phyloP scores from a whole-genome alignment of 257 asterid species.

The Solanum paucissectum region DNA sequence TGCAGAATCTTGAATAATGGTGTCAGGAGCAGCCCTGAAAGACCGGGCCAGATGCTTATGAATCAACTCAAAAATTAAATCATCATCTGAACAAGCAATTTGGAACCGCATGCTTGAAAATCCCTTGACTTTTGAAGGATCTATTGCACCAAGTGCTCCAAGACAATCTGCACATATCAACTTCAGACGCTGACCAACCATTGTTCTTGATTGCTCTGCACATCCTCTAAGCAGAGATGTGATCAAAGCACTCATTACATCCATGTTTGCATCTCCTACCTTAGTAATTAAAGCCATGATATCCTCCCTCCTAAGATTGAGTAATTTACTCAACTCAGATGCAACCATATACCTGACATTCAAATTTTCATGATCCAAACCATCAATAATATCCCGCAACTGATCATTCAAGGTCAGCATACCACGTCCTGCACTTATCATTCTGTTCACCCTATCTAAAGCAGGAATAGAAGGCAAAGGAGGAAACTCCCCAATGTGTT shows the following conservation, averaged over 20 bases:
- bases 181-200: conserved; percentile 86
- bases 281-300: conserved; percentile 52
- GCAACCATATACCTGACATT: conserved; percentile 97
- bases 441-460: conserved; percentile 68
- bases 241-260: conserved; percentile 72
- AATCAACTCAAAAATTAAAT: conserved; percentile 83
- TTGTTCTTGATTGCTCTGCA: conserved; percentile 90
- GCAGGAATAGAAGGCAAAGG: conserved; percentile 81
- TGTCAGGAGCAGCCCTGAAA: conserved; percentile 91
- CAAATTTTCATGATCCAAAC: conserved; percentile 85
- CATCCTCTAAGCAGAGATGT: conserved; percentile 89
- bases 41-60: conserved; percentile 96
- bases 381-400: conserved; percentile 67
- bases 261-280: conserved; percentile 68
- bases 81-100: conserved; percentile 98
- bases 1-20: conserved; percentile 82
- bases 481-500: conserved; percentile 83
- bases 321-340: conserved; percentile 75
- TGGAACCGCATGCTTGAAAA: conserved; percentile 64
- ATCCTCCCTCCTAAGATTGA: conserved; percentile 61
- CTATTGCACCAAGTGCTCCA: conserved; percentile 94
- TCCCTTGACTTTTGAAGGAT: conserved; percentile 88
- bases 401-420: conserved; percentile 68
- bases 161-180: conserved; percentile 90
- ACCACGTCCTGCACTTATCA: conserved; percentile 82